Evolutionary conservation across 2,329 filamentous ascomycete species (phyloP).

Genomic region (Penicillium sp.): DNA sequence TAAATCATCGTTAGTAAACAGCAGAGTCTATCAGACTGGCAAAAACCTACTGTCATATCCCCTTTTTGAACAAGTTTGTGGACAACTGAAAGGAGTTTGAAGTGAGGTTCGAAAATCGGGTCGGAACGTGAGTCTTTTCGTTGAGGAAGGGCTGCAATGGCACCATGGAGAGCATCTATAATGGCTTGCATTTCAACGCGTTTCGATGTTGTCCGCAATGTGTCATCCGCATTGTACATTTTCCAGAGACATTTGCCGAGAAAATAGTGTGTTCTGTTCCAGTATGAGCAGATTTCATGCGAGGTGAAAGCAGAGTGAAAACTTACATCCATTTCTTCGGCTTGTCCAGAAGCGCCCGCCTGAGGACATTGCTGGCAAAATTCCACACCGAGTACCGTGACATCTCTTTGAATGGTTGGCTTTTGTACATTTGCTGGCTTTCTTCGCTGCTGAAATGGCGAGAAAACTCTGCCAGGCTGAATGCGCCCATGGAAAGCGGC

Average conservation of each 20-base stretch:
- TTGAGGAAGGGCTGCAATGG: conserved; percentile 57
- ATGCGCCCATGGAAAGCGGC: conserved; percentile 63
- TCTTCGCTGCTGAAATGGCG: conserved; percentile 55
- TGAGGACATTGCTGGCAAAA: conserved; percentile 57
- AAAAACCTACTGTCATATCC: conserved; percentile 38
- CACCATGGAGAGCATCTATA: conserved; percentile 52
- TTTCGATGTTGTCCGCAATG: conserved; percentile 33
- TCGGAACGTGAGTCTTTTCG: conserved; percentile 58
- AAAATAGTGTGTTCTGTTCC: conserved; percentile 57
- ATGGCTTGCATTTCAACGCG: conserved; percentile 44
- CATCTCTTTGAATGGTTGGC: conserved; percentile 53
- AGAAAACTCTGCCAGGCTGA: conserved; percentile 56
- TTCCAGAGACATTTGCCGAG: conserved; percentile 68
- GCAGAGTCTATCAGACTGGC: conserved; percentile 6
- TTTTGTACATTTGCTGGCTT: conserved; percentile 52
- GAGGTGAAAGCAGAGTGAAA: not conserved
- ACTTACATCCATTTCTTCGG: conserved; percentile 59
- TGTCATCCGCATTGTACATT: conserved; percentile 52
- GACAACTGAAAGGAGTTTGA: conserved; percentile 76
- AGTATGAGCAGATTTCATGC: conserved; percentile 18
- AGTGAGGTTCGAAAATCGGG: conserved; percentile 83
- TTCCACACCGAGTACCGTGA: conserved; percentile 59
- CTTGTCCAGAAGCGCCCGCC: conserved; percentile 52
- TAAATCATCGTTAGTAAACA: conserved; percentile 27
- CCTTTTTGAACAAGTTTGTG: conserved; percentile 67